Base-by-base conservation (phyloP, 2,329 filamentous ascomycete species). In the Botryosphaeria dothidea region DNA sequence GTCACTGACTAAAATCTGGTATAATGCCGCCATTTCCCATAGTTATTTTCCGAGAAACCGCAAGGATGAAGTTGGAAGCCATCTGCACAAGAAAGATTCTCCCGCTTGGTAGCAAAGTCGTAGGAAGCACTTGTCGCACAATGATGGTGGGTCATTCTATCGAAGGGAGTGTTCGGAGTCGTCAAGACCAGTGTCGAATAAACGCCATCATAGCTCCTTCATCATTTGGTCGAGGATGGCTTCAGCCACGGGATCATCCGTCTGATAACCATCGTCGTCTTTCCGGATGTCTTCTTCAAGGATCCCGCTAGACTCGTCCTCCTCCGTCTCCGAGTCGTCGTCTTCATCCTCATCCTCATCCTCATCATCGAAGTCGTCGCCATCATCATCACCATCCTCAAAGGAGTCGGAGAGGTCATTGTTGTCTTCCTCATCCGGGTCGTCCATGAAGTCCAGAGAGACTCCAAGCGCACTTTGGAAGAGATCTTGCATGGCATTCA, bases 401-500 rank as follows among this genome's bases (percentile, higher is more conserved):
- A 46, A 34, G 3, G 56, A 60, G 27, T 48, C 56, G 13, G 41
- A 46, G n/a, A 60, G 17, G 9, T 46, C 38, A 34, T 46, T 41
- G 2, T 46, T 36, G 6, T 60, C 56, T 2, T 34, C 56, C 0
- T 57, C 54, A 9, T 60, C 56, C 0, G 34, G 3, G 8, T 46
- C 27, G 11, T 60, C 56, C 15, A 60, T 19, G 38, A 60, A 60
- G n/a, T 60, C 56, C 41, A 60, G 27, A 21, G 56, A 46, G 19
- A 60, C 38, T 21, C 56, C 56, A n/a, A 60, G 56, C 11, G 56
- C 56, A 17, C 41, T 60, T 27, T 60, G 25, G 56, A 60, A 60
- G 27, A 60, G 56, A 60, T 60, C 41, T 27, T 60, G 56, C 56
- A 60, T 60, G 1, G 56, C 56, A 17, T 45, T 60, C 19, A 60